phyloP scores from a whole-genome alignment of 2,329 filamentous ascomycete genomes.

The Alternaria alternata region DNA sequence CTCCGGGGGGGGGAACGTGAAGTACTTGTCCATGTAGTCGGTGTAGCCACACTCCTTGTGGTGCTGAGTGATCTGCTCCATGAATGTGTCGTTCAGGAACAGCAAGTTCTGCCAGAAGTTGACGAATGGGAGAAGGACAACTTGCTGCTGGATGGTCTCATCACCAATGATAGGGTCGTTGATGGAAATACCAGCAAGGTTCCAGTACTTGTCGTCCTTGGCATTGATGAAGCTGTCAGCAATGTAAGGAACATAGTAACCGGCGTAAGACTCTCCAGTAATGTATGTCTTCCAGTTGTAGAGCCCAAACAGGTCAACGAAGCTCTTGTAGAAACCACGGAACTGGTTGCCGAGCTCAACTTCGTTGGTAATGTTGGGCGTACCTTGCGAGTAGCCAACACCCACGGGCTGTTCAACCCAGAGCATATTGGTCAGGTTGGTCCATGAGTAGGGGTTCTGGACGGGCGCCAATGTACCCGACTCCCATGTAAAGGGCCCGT shows the following conservation, averaged over 20 bases:
- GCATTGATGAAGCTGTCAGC: constrained; percentile 64
- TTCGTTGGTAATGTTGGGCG: constrained; percentile 58
- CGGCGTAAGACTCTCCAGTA: constrained; percentile 64
- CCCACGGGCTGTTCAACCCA: constrained; percentile 61
- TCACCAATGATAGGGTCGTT: constrained; percentile 58
- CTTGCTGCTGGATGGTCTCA: constrained; percentile 50
- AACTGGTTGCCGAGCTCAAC: constrained; percentile 58
- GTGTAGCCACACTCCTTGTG: constrained; percentile 41
- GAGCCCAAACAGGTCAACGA: constrained; percentile 63
- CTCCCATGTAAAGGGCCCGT: constrained; percentile 68
- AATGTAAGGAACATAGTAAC: constrained; percentile 67
- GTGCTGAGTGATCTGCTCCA: constrained; percentile 44
- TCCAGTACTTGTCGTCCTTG: constrained; percentile 60
- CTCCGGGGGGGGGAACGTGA: constrained; percentile 52
- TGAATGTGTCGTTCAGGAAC: constrained; percentile 55
- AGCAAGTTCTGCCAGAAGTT: constrained; percentile 54
- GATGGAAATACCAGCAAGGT: constrained; percentile 61
- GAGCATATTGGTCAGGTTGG: constrained; percentile 52
- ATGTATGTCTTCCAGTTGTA: constrained; percentile 63
- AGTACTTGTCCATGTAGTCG: constrained; percentile 39
- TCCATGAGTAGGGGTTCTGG: constrained; percentile 76
- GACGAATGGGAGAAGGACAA: constrained; percentile 47
- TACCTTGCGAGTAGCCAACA: constrained; percentile 54
- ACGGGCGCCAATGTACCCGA: constrained; percentile 72
- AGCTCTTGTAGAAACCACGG: constrained; percentile 63